Evolutionary conservation across 2,329 filamentous ascomycete genomes (phyloP).

Genomic region (Curvularia hawaiiensis): DNA sequence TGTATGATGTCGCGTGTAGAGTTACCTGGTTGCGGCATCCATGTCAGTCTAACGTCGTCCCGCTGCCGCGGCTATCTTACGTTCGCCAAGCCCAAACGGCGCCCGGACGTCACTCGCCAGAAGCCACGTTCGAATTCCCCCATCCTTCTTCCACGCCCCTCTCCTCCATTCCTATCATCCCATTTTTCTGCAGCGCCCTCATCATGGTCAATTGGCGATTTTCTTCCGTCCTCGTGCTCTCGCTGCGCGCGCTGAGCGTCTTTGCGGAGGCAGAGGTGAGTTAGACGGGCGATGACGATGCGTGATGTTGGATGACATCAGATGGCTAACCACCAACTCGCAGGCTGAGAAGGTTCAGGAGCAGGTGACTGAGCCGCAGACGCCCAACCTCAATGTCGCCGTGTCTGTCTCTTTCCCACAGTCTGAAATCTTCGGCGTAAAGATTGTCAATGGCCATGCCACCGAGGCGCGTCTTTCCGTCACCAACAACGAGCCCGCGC

Average conservation of each 20-base stretch:
- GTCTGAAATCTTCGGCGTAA: slow-evolving; percentile 87
- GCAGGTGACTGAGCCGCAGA: slow-evolving; percentile 68
- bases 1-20: neutral
- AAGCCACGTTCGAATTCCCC: slow-evolving; percentile 42
- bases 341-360: slow-evolving; percentile 43
- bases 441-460: slow-evolving; percentile 89
- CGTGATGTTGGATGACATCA: slow-evolving; percentile 45
- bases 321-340: slow-evolving; percentile 27
- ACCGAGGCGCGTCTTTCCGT: slow-evolving; percentile 84
- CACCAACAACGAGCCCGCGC: slow-evolving; percentile 78
- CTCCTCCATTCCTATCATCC: slow-evolving; percentile 18
- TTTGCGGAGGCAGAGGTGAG: slow-evolving; percentile 67
- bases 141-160: slow-evolving; percentile 17
- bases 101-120: slow-evolving; percentile 28
- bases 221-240: slow-evolving; percentile 73
- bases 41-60: slow-evolving; percentile 16
- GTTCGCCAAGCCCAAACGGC: slow-evolving; percentile 26
- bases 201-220: slow-evolving; percentile 76
- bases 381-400: slow-evolving; percentile 61
- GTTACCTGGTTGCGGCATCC: slow-evolving; percentile 8
- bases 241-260: slow-evolving; percentile 69
- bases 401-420: slow-evolving; percentile 65
- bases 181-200: slow-evolving; percentile 23
- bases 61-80: slow-evolving; percentile 16
- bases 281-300: slow-evolving; percentile 36